These are phyloP conservation scores for Solanum lycopersicoides DNA, from an alignment of 257 asterid species.

Conservation along the genomic window DNA sequence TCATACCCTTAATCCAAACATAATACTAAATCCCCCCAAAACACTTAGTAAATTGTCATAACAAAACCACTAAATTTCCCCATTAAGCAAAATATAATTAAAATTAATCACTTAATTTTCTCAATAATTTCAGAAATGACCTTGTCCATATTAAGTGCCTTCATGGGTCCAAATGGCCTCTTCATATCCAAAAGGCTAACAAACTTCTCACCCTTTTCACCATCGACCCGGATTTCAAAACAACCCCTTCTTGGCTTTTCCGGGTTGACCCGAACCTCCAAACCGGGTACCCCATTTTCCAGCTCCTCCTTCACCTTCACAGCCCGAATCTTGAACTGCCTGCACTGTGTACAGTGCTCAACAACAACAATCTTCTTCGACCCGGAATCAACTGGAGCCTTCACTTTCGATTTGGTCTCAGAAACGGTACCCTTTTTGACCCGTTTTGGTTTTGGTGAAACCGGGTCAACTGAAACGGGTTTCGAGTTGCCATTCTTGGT, in stretches of 20 bases:
- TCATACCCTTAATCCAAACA: not conserved
- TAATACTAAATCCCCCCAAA: not conserved
- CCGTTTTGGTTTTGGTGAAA: constrained; percentile 24
- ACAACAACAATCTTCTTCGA: constrained; percentile 39
- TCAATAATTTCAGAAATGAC: constrained; percentile 49
- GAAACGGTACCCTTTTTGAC: constrained; percentile 5
- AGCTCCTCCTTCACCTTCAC: constrained; percentile 41
- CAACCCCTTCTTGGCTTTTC: constrained; percentile 85
- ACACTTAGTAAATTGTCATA: no score
- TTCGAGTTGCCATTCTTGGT: constrained; percentile 9
- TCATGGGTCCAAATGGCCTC: constrained; percentile 64
- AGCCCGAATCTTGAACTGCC: constrained; percentile 52
- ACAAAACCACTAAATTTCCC: not conserved
- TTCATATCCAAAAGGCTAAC: constrained; percentile 59
- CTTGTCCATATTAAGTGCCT: constrained; percentile 53
- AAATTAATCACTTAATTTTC: constrained; percentile 28
- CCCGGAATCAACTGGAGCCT: not conserved
- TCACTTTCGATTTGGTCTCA: not conserved
- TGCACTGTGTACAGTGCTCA: constrained; percentile 77
- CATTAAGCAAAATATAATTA: not conserved
- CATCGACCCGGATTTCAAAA: constrained; percentile 64
- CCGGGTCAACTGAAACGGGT: constrained; percentile 8
- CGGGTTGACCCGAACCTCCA: constrained; percentile 58
- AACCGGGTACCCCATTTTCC: constrained; percentile 40
- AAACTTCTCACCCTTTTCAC: constrained; percentile 45